These are phyloP conservation scores for Fraxinus americana DNA, from an alignment of 257 asterid species.

Conservation along the genomic window DNA sequence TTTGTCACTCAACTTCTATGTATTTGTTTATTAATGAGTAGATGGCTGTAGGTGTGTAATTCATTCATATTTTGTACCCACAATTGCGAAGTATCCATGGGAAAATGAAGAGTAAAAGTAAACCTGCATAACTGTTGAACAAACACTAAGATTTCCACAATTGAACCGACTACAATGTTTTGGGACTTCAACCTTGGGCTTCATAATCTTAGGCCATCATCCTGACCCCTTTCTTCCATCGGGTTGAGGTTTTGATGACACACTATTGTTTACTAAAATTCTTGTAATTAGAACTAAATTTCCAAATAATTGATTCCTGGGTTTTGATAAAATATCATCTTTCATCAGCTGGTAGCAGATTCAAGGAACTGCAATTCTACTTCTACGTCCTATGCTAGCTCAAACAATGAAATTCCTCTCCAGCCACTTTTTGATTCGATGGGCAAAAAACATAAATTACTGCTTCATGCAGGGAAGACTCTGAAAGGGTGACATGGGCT, in stretches of 20 bases:
- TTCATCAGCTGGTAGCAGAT: slow-evolving; percentile 50
- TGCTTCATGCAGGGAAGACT: slow-evolving; percentile 98
- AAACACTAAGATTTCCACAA: background rate
- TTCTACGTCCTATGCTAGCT: slow-evolving; percentile 33
- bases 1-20: background rate
- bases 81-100: background rate
- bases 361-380: slow-evolving; percentile 37
- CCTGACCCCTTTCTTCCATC: background rate
- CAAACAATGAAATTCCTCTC: slow-evolving; percentile 39
- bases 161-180: background rate
- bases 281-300: slow-evolving; percentile 6
- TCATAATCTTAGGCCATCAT: slow-evolving; percentile 1
- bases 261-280: slow-evolving; percentile 12
- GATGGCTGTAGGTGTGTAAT: background rate
- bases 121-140: background rate
- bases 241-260: slow-evolving; percentile 7
- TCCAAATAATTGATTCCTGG: slow-evolving; percentile 18
- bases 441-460: slow-evolving; percentile 69
- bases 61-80: background rate
- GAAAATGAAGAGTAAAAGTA: background rate
- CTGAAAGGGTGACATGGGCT: slow-evolving; percentile 99
- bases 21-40: background rate
- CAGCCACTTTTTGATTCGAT: slow-evolving; percentile 57
- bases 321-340: slow-evolving; percentile 25
- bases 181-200: slow-evolving; percentile 11